Evolutionary conservation across 306 rosid species (phyloP).

Genomic region (Amphicarpaea edgeworthii): DNA sequence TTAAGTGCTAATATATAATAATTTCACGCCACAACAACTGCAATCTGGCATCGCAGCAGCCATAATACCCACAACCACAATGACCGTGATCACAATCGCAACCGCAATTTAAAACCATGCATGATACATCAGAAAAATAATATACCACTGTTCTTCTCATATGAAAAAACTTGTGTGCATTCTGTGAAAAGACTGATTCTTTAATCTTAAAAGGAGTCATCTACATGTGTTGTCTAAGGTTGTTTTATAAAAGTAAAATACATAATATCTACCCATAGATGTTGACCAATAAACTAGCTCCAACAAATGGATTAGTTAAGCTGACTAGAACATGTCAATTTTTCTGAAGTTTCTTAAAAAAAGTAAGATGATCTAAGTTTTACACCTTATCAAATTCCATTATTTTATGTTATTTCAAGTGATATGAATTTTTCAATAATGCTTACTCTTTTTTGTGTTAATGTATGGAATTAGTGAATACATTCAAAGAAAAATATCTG

Average conservation of each 20-base stretch:
- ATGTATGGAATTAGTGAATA: neutral
- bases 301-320: no score
- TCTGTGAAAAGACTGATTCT: neutral
- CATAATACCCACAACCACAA: no score
- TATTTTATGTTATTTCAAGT: conserved; percentile 8
- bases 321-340: no score
- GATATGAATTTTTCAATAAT: neutral
- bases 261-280: neutral
- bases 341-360: neutral
- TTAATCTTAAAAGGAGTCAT: neutral
- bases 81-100: no score
- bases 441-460: neutral
- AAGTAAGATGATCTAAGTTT: neutral
- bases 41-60: no score
- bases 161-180: neutral
- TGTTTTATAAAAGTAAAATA: neutral
- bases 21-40: no score
- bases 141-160: neutral
- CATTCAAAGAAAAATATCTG: neutral
- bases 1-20: no score
- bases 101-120: no score
- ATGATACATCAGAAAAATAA: neutral
- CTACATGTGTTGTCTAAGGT: neutral
- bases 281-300: no score
- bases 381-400: neutral